Evolutionary conservation across 2,329 filamentous ascomycete genomes (phyloP).

Genomic region (Aquanectria penicillioides): DNA sequence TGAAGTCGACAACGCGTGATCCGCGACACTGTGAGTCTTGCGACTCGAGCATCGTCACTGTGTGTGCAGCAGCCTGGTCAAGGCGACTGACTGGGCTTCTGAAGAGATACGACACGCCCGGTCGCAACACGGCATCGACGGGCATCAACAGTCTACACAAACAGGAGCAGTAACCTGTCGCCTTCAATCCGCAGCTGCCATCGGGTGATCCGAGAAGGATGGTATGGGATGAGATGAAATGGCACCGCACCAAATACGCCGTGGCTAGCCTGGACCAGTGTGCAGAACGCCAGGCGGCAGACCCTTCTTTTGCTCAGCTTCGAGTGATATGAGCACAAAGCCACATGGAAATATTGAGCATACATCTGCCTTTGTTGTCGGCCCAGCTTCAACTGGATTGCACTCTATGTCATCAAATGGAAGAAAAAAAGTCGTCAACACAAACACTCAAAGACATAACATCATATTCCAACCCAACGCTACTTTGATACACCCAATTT

Average conservation of each 20-base stretch:
- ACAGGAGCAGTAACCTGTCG: no score
- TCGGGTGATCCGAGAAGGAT: not conserved
- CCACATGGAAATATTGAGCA: not conserved
- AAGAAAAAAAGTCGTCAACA: no score
- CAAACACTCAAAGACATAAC: not conserved
- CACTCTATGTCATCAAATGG: not conserved
- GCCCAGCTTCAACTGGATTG: not conserved
- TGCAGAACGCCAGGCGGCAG: not conserved
- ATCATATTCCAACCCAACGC: not conserved
- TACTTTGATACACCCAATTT: not conserved
- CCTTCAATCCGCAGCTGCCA: not conserved
- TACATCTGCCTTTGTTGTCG: not conserved
- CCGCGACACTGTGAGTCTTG: not conserved
- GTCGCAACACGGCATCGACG: not conserved
- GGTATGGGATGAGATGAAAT: conserved; percentile 5
- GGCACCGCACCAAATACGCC: conserved; percentile 1
- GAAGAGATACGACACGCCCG: not conserved
- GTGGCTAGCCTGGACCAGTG: conserved; percentile 5
- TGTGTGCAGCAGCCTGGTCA: not conserved
- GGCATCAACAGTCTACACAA: conserved; percentile 4
- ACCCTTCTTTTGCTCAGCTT: conserved; percentile 19
- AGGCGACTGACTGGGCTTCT: not conserved
- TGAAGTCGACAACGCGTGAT: not conserved
- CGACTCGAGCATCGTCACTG: not conserved
- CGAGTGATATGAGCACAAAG: conserved; percentile 33